These are phyloP conservation scores for Cyberlindnera suaveolens DNA, from an alignment of 805 yeast genomes.

Conservation along the genomic window DNA sequence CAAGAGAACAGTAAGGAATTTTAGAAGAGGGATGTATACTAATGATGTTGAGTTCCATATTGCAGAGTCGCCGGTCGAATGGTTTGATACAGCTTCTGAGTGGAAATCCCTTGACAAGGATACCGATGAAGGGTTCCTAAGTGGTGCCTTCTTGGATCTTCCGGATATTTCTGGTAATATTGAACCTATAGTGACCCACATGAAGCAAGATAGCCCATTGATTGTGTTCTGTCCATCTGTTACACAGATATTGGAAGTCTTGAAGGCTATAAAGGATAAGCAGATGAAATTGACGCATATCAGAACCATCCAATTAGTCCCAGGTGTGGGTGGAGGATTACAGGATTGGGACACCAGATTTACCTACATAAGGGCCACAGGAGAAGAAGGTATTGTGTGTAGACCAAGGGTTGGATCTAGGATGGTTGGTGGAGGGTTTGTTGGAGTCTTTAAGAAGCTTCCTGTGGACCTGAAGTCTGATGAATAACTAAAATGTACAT, in stretches of 20 bases:
- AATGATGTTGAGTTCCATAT: conserved; percentile 42
- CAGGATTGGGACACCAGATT: conserved; percentile 45
- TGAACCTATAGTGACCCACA: conserved; percentile 24
- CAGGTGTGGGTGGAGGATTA: conserved; percentile 46
- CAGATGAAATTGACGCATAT: conserved; percentile 30
- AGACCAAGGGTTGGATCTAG: conserved; percentile 44
- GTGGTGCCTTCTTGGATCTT: conserved; percentile 43
- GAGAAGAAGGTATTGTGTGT: conserved; percentile 36
- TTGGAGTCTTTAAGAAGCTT: conserved; percentile 35
- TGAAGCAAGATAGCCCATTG: conserved; percentile 37
- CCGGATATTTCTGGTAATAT: conserved; percentile 36
- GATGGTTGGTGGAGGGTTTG: conserved; percentile 47
- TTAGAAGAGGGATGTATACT: conserved; percentile 36
- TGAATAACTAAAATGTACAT: not conserved
- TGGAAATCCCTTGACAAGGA: conserved; percentile 20
- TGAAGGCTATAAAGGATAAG: conserved; percentile 26
- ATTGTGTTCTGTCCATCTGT: conserved; percentile 43
- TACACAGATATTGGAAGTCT: conserved; percentile 38
- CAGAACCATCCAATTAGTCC: conserved; percentile 35
- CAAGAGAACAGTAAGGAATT: conserved; percentile 31
- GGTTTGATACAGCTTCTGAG: conserved; percentile 27
- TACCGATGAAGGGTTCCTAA: conserved; percentile 26
- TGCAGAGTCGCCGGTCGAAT: conserved; percentile 33
- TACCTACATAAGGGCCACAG: conserved; percentile 33
- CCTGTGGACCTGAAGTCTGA: conserved; percentile 6